A percentile compares a stretch with the other conserved stretches of the same genome.
These are phyloP conservation scores for Prunus fruticosa DNA, from an alignment of 306 rosid species.

Conservation along the genomic window DNA sequence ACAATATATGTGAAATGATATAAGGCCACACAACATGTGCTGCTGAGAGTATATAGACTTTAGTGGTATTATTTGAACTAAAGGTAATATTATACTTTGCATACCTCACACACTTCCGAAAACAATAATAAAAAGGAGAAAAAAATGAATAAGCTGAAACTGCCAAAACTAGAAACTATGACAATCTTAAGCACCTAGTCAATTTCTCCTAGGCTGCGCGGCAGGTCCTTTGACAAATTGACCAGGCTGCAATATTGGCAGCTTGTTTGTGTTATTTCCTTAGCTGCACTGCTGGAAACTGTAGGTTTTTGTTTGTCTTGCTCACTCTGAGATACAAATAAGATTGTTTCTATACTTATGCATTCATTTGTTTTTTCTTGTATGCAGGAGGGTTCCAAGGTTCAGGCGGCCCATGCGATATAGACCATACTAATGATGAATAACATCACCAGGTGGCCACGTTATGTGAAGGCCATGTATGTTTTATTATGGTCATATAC, in stretches of 20 bases:
- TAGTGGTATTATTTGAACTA: background rate
- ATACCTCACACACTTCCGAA: background rate
- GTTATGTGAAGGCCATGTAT: conserved; percentile 24
- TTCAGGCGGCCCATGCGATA: conserved; percentile 87
- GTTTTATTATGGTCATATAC: conserved; percentile 31
- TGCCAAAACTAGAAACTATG: background rate
- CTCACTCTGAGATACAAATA: background rate
- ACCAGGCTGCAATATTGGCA: background rate
- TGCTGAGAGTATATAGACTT: background rate
- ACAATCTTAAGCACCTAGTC: background rate
- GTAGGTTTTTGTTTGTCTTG: conserved; percentile 4
- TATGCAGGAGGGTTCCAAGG: conserved; percentile 90
- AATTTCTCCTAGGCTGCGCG: background rate
- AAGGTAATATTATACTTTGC: background rate
- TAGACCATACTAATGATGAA: conserved; percentile 71
- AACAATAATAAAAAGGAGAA: background rate
- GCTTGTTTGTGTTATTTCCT: background rate
- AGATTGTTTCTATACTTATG: too few relatives aligned
- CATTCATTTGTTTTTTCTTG: conserved; percentile 18
- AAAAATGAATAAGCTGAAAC: background rate
- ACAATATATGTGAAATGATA: background rate
- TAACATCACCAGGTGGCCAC: conserved; percentile 31
- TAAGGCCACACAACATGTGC: background rate
- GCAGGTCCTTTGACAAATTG: background rate
- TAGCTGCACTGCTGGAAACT: background rate